These are phyloP conservation scores for Tetracentron sinense DNA, from an alignment of 164 flowering plant genomes.

Conservation along the genomic window DNA sequence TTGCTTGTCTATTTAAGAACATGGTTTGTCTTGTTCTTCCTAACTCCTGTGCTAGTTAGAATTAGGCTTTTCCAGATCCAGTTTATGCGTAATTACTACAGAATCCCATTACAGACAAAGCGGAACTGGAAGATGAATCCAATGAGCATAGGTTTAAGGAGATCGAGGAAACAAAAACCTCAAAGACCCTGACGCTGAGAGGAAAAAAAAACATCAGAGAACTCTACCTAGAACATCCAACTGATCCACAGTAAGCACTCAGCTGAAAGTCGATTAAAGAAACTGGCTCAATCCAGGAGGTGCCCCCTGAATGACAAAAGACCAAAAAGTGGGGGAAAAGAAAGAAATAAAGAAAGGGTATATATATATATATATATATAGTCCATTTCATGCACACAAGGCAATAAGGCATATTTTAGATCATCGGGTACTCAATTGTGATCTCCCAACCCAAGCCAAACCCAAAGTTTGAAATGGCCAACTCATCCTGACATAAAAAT, in stretches of 20 bases:
- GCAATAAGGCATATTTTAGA: too few relatives aligned
- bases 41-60: neutral
- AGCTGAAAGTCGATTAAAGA: neutral
- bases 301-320: too few relatives aligned
- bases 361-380: too few relatives aligned
- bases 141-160: neutral
- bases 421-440: too few relatives aligned
- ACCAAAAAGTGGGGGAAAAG: too few relatives aligned
- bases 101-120: neutral
- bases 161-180: neutral
- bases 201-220: neutral
- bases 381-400: too few relatives aligned
- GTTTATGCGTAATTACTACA: neutral
- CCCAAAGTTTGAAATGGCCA: too few relatives aligned
- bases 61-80: neutral
- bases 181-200: neutral
- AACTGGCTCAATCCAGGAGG: too few relatives aligned
- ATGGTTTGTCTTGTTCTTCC: neutral
- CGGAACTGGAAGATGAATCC: neutral
- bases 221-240: too few relatives aligned
- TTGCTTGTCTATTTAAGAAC: neutral
- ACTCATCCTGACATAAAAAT: too few relatives aligned
- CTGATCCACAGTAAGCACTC: neutral
- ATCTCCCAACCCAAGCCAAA: too few relatives aligned
- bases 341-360: too few relatives aligned